phyloP scores from a whole-genome alignment of 139 green algal species.

The Chlorella sp. region DNA sequence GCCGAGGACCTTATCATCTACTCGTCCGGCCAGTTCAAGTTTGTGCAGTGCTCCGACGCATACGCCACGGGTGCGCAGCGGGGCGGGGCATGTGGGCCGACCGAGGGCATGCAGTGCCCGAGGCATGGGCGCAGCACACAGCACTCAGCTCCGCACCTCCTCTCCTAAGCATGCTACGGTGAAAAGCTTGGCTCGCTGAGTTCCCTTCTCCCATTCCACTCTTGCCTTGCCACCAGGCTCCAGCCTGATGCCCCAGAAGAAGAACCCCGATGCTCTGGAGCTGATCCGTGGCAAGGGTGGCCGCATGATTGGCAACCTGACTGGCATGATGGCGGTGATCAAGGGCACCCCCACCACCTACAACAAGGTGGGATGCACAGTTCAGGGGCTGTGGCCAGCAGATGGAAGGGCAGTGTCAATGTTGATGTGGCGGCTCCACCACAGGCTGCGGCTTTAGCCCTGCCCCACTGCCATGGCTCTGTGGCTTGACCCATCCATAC shows the following conservation, averaged over 20 bases:
- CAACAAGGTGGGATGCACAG: conserved; percentile 93
- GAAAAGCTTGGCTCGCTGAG: no score
- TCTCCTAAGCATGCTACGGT: no score
- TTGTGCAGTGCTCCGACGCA: conserved; percentile 93
- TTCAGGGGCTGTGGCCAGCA: no score
- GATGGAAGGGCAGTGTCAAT: no score
- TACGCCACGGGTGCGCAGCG: conserved; percentile 84
- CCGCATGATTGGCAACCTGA: conserved; percentile 88
- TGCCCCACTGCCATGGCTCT: not conserved
- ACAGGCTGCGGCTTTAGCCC: no score
- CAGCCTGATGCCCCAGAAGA: conserved; percentile 99
- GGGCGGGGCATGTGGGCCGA: not conserved
- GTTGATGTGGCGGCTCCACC: no score
- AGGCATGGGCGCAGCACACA: not conserved
- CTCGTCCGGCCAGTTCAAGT: conserved; percentile 86
- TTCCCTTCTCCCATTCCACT: no score
- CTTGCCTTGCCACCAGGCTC: conserved; percentile 64
- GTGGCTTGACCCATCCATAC: no score
- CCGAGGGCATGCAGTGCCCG: not conserved
- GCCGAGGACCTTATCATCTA: conserved; percentile 99
- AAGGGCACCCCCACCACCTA: conserved; percentile 98
- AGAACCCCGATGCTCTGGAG: conserved; percentile 99
- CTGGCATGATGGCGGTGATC: conserved; percentile 87
- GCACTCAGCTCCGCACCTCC: no score
- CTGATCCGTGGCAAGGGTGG: conserved; percentile 89